phyloP scores from a whole-genome alignment of 1,284 basidiomycete species.

The Ustilago curta region DNA sequence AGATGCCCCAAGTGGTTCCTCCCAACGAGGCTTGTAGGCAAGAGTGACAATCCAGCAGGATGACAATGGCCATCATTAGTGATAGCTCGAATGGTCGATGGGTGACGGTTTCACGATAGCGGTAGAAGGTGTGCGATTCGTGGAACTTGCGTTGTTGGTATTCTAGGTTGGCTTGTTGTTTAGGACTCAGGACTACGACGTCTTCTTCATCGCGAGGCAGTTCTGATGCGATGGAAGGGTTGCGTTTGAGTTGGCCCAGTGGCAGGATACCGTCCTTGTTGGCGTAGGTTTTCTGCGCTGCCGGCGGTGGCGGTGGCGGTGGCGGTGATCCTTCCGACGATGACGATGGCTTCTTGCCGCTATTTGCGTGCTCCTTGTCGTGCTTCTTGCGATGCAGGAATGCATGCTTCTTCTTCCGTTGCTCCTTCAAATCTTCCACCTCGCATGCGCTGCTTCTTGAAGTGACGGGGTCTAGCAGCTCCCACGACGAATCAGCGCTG shows the following conservation, averaged over 20 bases:
- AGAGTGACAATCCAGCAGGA: slow-evolving; percentile 63
- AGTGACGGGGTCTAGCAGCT: slow-evolving; percentile 16
- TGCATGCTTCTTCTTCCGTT: slow-evolving; percentile 16
- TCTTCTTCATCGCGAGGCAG: slow-evolving; percentile 59
- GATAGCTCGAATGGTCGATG: slow-evolving; percentile 80
- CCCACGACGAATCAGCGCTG: slow-evolving; percentile 15
- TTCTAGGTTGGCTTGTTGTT: slow-evolving; percentile 62
- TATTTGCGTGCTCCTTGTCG: slow-evolving; percentile 1
- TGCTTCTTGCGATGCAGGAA: slow-evolving; percentile 31
- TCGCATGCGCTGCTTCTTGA: slow-evolving; percentile 36
- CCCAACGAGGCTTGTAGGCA: slow-evolving; percentile 73
- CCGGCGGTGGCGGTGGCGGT: slow-evolving; percentile 4
- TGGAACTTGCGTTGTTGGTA: slow-evolving; percentile 67
- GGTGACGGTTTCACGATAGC: slow-evolving; percentile 85
- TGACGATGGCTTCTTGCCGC: not conserved
- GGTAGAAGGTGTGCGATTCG: slow-evolving; percentile 77
- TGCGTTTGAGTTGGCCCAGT: slow-evolving; percentile 51
- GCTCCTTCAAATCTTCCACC: slow-evolving; percentile 33
- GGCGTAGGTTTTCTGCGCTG: slow-evolving; percentile 20
- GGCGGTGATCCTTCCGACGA: not conserved
- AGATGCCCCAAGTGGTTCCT: slow-evolving; percentile 83
- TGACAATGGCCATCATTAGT: slow-evolving; percentile 51
- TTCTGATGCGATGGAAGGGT: slow-evolving; percentile 61
- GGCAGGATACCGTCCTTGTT: slow-evolving; percentile 49
- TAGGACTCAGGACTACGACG: slow-evolving; percentile 62